Evolutionary conservation across 495 filamentous ascomycete species (phyloP), one percentile per base, ranked within the genome.

Genomic region (Aspergillus steynii): DNA sequence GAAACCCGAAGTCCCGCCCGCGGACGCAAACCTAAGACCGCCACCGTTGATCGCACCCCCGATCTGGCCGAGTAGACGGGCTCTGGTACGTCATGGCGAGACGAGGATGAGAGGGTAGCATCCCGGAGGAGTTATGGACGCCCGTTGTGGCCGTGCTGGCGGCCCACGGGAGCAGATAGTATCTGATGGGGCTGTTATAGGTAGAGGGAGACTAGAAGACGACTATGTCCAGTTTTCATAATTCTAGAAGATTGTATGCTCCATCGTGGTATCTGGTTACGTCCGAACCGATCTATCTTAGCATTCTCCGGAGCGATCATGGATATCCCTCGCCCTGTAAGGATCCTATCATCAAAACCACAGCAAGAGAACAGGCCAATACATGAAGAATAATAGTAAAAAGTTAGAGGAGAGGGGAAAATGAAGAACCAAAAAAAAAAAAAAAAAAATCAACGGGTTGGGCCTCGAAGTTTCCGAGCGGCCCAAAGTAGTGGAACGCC

Each of bases 401-500:
- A 20, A 20, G 45, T 20, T 20, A 20, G 45, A 48, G 50, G 15
- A 3, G 26, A 27, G 49, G 49, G 25, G 20, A 56, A 56, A 56
- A 45, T n/a, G 28, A 56, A 29, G 28, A 3, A 55, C 2, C 34
- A 5, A 55, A 32, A 37, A 25, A 14, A 34, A 15, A 55, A 55
- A 14, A 55, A 1, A 15, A 25, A 27, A 37, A 9, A 5, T 52
- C 10, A 12, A 25, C 15, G 14, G 9, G 9, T 25, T n/a, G 2
- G 14, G 52, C 25, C 52, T 50, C 15, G 20, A 6, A 31, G n/a
- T 15, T 50, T 20, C 20, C 34, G 5, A 53, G 49, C 32, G 57
- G 32, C 58, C 58, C 58, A 54, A 37, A n/a, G 9, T 27, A 25
- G 58, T 54, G 58, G 58, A 51, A 60, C 58, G 37, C 50, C 49